Evolutionary conservation across 2,329 filamentous ascomycete species (phyloP).

Genomic region (Penicillium glabrum): DNA sequence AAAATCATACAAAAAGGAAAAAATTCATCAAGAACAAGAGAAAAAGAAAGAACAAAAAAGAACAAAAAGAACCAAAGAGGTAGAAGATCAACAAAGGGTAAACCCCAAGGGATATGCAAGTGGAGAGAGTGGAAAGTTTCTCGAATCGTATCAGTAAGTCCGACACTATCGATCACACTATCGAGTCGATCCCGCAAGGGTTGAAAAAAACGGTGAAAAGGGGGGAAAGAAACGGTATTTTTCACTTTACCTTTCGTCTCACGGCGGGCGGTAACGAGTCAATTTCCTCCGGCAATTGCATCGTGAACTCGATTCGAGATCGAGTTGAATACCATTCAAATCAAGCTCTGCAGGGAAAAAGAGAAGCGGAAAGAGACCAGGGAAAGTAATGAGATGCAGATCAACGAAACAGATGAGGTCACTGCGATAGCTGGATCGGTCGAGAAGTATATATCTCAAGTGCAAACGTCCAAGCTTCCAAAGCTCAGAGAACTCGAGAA

Average conservation of each 20-base stretch:
- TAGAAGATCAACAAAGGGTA: not conserved
- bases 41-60: not conserved
- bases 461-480: not conserved
- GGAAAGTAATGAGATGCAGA: not conserved
- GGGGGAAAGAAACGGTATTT: too few species aligned
- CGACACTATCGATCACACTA: slow-evolving; percentile 12
- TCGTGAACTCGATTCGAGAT: not conserved
- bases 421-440: too few species aligned
- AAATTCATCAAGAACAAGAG: not conserved
- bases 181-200: slow-evolving; percentile 8
- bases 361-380: not conserved
- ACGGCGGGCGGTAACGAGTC: slow-evolving; percentile 57
- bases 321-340: not conserved
- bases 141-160: not conserved
- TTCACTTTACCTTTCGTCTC: slow-evolving; percentile 54
- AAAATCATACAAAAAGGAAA: too few species aligned
- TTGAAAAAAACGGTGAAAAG: slow-evolving; percentile 6
- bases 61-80: not conserved
- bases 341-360: too few species aligned
- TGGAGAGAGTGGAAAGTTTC: not conserved
- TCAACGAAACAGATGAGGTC: too few species aligned
- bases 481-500: not conserved
- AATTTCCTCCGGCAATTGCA: slow-evolving; percentile 29
- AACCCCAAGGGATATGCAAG: not conserved
- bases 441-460: too few species aligned